Evolutionary conservation across 31 red algal genomes (phyloP), one percentile per base, ranked within the genome.

Genomic region (Odonthalia washingtoniensis): DNA sequence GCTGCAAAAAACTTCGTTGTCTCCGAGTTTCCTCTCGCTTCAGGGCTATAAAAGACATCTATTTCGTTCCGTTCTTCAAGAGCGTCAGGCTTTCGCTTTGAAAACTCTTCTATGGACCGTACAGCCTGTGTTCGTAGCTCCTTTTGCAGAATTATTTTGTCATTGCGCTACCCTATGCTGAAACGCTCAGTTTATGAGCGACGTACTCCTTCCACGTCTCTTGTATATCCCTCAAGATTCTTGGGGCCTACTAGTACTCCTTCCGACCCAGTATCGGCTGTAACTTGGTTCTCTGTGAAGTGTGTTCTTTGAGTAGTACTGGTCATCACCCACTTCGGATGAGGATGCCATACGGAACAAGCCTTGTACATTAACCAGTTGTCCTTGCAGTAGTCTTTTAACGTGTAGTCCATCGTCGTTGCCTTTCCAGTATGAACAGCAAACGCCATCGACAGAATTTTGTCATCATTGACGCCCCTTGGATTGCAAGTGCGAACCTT

Each of bases 391-490:
- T 63, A 62, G 26, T 86, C 70, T 40, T 75, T 74, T 5, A 33
- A 24, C 3, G 61, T 38, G 46, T 86, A 86, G 83, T 75, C 33
- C 83, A 86, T 86, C 32, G 14, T 75, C 40, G 67, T 49, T 28
- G 3, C 41, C 31, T 45, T 40, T 36, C 1, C 5, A 6, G 75
- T 41, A 52, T 64, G 83, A 33, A 86, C 40, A 12, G 83, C 83
- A 38, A 86, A 66, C 31, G 83, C 70, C 70, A 86, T 75, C 12
- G 83, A 86, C 37, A 86, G 65, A 34, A 72, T 75, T 61, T 75
- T 32, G 28, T 86, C 53, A 4, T 73, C 83, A 4, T 3, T 52
- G 6, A 64, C 83, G 9, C 83, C 83, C 4, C 68, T 86, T 9
- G 83, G 83, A 3, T 86, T 65, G 37, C 5, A 73, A 21, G 34